A percentile compares a stretch with the other conserved stretches of the same genome.
Evolutionary conservation across 805 yeast genomes (phyloP).

Genomic region (Metschnikowia peoriensis): DNA sequence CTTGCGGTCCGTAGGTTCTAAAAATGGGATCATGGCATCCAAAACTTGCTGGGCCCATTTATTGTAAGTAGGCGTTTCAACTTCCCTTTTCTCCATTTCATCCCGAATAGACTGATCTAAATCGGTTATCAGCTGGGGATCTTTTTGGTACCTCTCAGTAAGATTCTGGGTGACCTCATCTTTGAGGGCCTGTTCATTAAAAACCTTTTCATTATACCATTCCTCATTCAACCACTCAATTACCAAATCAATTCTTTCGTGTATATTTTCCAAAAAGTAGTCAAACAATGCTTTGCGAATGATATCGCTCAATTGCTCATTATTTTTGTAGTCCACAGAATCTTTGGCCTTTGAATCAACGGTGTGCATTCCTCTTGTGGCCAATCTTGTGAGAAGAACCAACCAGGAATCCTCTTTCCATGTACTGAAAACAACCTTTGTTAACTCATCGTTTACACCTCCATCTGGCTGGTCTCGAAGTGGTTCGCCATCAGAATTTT

Average conservation of each 20-base stretch:
- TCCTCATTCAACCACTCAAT: constrained; percentile 96
- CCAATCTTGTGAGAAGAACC: constrained; percentile 66
- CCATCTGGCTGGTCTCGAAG: constrained; percentile 21
- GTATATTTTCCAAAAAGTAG: constrained; percentile 71
- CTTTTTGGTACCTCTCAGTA: constrained; percentile 16
- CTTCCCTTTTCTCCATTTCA: constrained; percentile 15
- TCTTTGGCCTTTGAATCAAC: constrained; percentile 19
- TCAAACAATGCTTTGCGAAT: constrained; percentile 71
- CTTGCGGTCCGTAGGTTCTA: constrained; percentile 79
- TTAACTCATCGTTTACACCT: constrained; percentile 50
- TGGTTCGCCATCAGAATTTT: constrained; percentile 13
- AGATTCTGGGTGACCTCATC: constrained; percentile 18
- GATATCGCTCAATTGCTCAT: constrained; percentile 50
- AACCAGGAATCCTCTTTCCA: constrained; percentile 76
- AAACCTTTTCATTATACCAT: constrained; percentile 67
- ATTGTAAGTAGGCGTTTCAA: constrained; percentile 52
- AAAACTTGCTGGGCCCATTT: constrained; percentile 69
- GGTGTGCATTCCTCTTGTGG: constrained; percentile 71
- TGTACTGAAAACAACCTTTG: constrained; percentile 49
- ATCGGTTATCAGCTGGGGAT: constrained; percentile 13
- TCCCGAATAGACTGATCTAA: constrained; percentile 19
- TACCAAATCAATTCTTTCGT: constrained; percentile 66
- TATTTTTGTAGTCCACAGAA: constrained; percentile 24
- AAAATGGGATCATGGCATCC: constrained; percentile 78
- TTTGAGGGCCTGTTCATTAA: constrained; percentile 29